A percentile compares a stretch with the other conserved stretches of the same genome.
Evolutionary conservation across 164 flowering plant species (phyloP).

Genomic region (Chloranthus sessilifolius): DNA sequence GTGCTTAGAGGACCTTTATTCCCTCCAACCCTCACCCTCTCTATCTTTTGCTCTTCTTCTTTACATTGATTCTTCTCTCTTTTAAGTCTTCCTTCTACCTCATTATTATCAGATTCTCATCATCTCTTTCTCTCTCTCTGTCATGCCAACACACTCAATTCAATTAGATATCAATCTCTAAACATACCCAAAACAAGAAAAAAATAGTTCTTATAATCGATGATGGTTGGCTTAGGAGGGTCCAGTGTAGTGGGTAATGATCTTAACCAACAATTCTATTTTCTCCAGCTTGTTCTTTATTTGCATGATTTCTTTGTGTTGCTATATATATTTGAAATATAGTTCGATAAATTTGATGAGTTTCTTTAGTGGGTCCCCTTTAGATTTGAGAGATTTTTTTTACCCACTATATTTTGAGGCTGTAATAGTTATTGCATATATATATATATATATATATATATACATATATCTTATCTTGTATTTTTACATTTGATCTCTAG

Average conservation of each 20-base stretch:
- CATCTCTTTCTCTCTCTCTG: slow-evolving; percentile 4
- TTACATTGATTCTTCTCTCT: slow-evolving; percentile 9
- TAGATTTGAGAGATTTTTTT: not conserved
- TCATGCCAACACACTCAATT: not conserved
- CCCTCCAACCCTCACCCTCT: slow-evolving; percentile 13
- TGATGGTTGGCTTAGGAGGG: slow-evolving; percentile 87
- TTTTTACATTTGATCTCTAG: too few relatives aligned
- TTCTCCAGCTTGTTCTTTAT: not conserved
- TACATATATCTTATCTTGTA: too few relatives aligned
- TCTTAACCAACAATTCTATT: not conserved
- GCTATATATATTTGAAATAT: not conserved
- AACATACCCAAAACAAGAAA: too few relatives aligned
- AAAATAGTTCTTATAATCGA: slow-evolving; percentile 16
- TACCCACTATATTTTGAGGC: not conserved
- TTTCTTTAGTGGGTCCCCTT: not conserved
- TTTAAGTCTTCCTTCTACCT: not conserved
- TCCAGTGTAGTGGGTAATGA: slow-evolving; percentile 74
- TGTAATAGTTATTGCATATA: not conserved
- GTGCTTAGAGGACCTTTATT: too few relatives aligned
- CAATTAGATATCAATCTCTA: too few relatives aligned
- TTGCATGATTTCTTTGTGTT: not conserved
- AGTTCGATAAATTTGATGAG: not conserved
- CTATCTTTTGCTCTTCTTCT: slow-evolving; percentile 1
- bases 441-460: too few relatives aligned
- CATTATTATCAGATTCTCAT: slow-evolving; percentile 1